Evolutionary conservation across 2,329 filamentous ascomycete species (phyloP), one percentile per base, ranked within the genome.

Genomic region (Xylariaceae sp.): DNA sequence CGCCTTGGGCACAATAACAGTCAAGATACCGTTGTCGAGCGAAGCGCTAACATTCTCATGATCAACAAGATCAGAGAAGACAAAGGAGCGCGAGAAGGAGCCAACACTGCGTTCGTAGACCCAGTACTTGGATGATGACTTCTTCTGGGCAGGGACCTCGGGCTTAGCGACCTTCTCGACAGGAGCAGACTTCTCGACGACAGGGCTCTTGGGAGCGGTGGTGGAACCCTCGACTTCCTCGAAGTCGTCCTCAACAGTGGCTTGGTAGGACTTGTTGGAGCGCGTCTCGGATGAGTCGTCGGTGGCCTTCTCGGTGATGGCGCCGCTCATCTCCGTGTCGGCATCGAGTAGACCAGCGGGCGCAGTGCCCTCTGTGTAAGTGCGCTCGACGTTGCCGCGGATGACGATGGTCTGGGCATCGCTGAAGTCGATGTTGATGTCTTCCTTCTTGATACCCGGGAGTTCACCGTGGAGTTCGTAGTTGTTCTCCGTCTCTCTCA

Each of bases 391-490:
- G 64, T 80, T 84, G 69, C 90, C 90, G 59, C 83, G 84, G 72
- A 94, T 79, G 63, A 84, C 80, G 49, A 93, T 77, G 13, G 88
- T 92, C 76, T 89, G 86, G 47, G 82, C 78, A 71, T 93, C 89
- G 60, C 84, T 86, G 79, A 92, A 93, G 70, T 93, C 89, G 71
- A 93, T 88, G 71, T 82, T 78, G 69, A 94, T 78, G 69, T 92
- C 79, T 67, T 89, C 85, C 76, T 90, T 88, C 63, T 83, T 82
- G 66, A 92, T 79, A 57, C 90, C 90, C 0, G 89, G 87, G 5
- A 93, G 84, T 74, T 93, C 89, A 68, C 89, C 90, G 68, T 92
- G 85, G 23, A 93, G 86, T 74, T 93, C 87, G 71, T 91, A 93
- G 64, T 77, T 73, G 4, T 83, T 75, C 61, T 82, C 81, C 10